Percentiles rank a stretch among this genome's conserved stretches.
phyloP scores from a whole-genome alignment of 2,329 filamentous ascomycete species.

The Fusarium odoratissimum region DNA sequence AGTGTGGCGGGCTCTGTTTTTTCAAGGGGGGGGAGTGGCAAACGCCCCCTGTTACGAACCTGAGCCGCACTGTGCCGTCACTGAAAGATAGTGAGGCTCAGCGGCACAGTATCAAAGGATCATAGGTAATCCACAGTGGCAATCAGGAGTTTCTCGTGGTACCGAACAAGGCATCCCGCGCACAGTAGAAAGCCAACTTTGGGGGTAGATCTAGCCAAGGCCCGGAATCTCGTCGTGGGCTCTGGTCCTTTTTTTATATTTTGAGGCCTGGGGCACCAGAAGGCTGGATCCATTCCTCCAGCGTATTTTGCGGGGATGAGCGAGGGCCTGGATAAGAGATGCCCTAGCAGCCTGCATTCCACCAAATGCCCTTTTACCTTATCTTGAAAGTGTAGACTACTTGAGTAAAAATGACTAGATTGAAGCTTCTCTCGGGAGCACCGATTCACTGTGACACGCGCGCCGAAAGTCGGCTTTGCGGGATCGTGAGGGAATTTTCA shows the following conservation, averaged over 20 bases:
- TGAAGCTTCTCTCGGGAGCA: slow-evolving; percentile 16
- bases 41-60: background rate
- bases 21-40: slow-evolving; percentile 8
- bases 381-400: background rate
- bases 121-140: slow-evolving; percentile 33
- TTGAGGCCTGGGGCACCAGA: slow-evolving; percentile 22
- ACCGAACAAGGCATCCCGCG: slow-evolving; percentile 29
- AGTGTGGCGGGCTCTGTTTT: slow-evolving; percentile 9
- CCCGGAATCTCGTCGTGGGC: slow-evolving; percentile 19
- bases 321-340: slow-evolving; percentile 27
- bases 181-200: background rate
- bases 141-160: background rate
- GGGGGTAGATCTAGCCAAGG: slow-evolving; percentile 18
- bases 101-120: slow-evolving; percentile 15
- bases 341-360: slow-evolving; percentile 18
- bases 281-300: slow-evolving; percentile 26
- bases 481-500: slow-evolving; percentile 31
- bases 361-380: background rate
- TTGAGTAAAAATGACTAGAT: background rate
- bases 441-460: slow-evolving; percentile 3
- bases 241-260: background rate
- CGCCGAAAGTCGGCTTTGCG: slow-evolving; percentile 13
- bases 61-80: slow-evolving; percentile 27
- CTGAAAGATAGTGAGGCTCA: background rate
- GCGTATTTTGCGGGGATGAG: slow-evolving; percentile 33